Evolutionary conservation across 208 protist genomes (phyloP).

Genomic region (Trypanosoma brucei): DNA sequence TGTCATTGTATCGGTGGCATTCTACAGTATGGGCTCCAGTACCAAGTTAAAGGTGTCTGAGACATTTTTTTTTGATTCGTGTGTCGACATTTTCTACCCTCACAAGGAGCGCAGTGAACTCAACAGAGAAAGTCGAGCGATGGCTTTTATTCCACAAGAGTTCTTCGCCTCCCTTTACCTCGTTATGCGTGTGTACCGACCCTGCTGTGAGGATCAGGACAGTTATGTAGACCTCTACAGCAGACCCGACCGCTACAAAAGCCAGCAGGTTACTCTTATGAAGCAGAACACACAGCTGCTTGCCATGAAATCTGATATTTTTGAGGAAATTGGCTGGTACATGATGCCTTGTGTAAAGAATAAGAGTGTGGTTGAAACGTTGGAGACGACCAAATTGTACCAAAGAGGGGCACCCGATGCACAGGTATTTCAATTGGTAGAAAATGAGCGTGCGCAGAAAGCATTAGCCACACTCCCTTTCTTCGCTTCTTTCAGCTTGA

Average conservation of each 20-base stretch:
- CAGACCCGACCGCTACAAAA: conserved; percentile 77
- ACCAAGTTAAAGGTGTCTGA: conserved; percentile 70
- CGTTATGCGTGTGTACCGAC: conserved; percentile 62
- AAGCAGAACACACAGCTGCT: conserved; percentile 83
- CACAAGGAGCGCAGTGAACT: conserved; percentile 64
- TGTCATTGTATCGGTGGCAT: conserved; percentile 45
- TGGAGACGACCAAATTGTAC: conserved; percentile 41
- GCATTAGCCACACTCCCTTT: conserved; percentile 55
- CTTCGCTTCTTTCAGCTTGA: conserved; percentile 49
- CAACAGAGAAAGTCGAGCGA: conserved; percentile 50
- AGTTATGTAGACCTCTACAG: conserved; percentile 81
- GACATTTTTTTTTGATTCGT: conserved; percentile 85
- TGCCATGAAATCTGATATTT: conserved; percentile 59
- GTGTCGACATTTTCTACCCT: conserved; percentile 77
- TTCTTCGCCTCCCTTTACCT: conserved; percentile 69
- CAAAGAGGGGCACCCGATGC: conserved; percentile 47
- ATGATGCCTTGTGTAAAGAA: conserved; percentile 5
- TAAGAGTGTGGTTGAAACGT: conserved; percentile 16
- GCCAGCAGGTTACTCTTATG: conserved; percentile 71
- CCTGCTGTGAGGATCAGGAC: conserved; percentile 75
- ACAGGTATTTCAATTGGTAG: conserved; percentile 45
- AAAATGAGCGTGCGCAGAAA: conserved; percentile 37
- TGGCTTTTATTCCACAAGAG: conserved; percentile 77
- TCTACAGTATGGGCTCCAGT: conserved; percentile 56
- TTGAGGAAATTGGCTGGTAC: conserved; percentile 82